Evolutionary conservation across 208 protist genomes (phyloP).

Genomic region (Crithidia sp.): DNA sequence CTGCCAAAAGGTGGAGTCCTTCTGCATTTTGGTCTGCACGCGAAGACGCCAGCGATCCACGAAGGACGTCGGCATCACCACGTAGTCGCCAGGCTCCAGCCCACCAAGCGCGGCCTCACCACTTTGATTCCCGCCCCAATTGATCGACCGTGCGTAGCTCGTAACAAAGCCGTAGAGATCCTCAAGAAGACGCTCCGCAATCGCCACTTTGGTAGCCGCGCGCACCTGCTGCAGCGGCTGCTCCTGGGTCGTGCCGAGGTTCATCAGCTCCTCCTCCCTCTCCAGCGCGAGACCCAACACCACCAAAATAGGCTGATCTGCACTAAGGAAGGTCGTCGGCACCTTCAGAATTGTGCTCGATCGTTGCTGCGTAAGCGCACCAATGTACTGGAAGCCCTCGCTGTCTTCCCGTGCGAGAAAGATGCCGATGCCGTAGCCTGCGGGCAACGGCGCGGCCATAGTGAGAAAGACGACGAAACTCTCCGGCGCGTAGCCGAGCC

Average conservation of each 20-base stretch:
- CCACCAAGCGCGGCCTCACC: background rate
- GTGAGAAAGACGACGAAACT: slow-evolving; percentile 80
- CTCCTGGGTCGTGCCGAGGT: slow-evolving; percentile 51
- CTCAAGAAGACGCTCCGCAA: slow-evolving; percentile 73
- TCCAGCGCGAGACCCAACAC: slow-evolving; percentile 72
- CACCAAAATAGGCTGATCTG: slow-evolving; percentile 36
- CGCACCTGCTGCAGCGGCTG: slow-evolving; percentile 50
- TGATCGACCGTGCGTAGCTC: slow-evolving; percentile 58
- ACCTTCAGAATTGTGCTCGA: slow-evolving; percentile 66
- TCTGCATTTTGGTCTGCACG: slow-evolving; percentile 54
- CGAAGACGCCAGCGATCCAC: slow-evolving; percentile 72
- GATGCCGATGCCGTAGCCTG: slow-evolving; percentile 51
- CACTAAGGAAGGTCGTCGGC: slow-evolving; percentile 39
- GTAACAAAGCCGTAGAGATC: slow-evolving; percentile 76
- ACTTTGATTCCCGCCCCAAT: slow-evolving; percentile 2
- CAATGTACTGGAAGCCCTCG: slow-evolving; percentile 71
- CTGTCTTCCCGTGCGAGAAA: slow-evolving; percentile 68
- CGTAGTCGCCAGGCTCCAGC: slow-evolving; percentile 58
- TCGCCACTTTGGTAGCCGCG: slow-evolving; percentile 60
- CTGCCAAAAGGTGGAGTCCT: slow-evolving; percentile 65
- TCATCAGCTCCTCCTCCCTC: slow-evolving; percentile 52
- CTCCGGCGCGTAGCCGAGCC: slow-evolving; percentile 52
- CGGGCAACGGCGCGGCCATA: slow-evolving; percentile 42
- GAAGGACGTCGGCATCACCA: slow-evolving; percentile 71
- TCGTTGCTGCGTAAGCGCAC: slow-evolving; percentile 50